A percentile compares a stretch with the other conserved stretches of the same genome.
phyloP scores from a whole-genome alignment of 2,329 filamentous ascomycete genomes.

The Penicillium sp. region DNA sequence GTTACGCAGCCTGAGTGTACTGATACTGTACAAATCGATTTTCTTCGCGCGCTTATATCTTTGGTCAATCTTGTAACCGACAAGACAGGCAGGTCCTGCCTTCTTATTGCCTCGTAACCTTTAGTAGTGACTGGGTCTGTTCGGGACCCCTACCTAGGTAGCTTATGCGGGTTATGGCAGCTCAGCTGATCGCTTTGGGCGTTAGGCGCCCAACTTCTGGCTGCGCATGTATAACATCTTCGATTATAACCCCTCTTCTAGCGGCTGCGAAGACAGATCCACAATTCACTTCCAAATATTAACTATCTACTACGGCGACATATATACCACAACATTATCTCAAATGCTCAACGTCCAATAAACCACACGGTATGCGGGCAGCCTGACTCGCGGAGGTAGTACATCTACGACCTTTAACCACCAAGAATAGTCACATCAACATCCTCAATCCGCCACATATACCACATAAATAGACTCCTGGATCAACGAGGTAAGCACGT shows the following conservation, averaged over 20 bases:
- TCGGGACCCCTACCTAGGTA: too few species aligned
- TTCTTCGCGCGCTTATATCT: conserved; percentile 22
- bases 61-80: not conserved
- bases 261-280: not conserved
- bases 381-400: not conserved
- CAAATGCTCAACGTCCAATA: not conserved
- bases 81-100: not conserved
- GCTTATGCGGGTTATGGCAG: not conserved
- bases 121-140: not conserved
- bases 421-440: conserved; percentile 63
- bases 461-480: conserved; percentile 94
- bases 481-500: conserved; percentile 14
- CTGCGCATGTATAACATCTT: not conserved
- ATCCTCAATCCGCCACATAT: conserved; percentile 87
- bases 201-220: not conserved
- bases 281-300: not conserved
- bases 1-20: conserved; percentile 31
- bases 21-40: conserved; percentile 43
- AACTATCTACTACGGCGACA: not conserved
- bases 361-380: not conserved
- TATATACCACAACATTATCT: not conserved
- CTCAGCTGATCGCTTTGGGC: not conserved
- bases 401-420: conserved; percentile 7
- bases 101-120: not conserved
- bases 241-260: not conserved